These are phyloP conservation scores for Coniferiporia weirii DNA, from an alignment of 1,284 basidiomycete genomes.

Conservation along the genomic window DNA sequence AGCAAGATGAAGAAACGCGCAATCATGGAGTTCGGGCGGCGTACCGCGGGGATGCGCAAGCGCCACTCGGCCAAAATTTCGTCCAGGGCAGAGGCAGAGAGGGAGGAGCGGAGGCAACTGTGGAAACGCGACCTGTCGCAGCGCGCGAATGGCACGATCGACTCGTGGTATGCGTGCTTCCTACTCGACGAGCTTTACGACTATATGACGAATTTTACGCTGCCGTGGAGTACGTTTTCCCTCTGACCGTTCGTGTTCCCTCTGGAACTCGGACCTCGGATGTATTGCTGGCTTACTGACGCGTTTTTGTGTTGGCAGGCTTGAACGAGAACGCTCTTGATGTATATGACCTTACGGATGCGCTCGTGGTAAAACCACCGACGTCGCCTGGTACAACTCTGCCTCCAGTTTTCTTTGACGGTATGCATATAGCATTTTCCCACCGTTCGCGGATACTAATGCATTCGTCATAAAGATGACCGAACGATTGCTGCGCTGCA, in stretches of 20 bases:
- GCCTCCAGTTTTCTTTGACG: constrained; percentile 15
- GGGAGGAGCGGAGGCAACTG: background rate
- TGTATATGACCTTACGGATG: constrained; percentile 13
- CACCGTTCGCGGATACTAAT: no score
- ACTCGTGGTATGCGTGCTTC: constrained; percentile 33
- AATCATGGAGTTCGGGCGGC: background rate
- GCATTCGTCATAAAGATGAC: constrained; percentile 7
- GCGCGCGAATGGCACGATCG: constrained; percentile 28
- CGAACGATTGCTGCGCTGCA: constrained; percentile 16
- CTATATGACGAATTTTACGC: constrained; percentile 33
- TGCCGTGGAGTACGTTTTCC: constrained; percentile 26
- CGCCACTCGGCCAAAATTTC: background rate
- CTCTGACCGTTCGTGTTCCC: background rate
- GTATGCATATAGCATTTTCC: background rate
- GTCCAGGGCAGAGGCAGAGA: background rate
- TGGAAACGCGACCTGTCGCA: constrained; percentile 23
- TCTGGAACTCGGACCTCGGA: background rate
- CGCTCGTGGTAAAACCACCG: constrained; percentile 11
- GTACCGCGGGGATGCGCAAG: background rate
- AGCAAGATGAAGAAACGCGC: constrained; percentile 3
- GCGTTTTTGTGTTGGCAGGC: background rate
- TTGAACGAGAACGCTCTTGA: constrained; percentile 4
- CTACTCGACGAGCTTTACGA: constrained; percentile 33
- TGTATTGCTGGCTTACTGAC: background rate
- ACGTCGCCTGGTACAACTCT: constrained; percentile 6